Evolutionary conservation across 2,329 filamentous ascomycete genomes (phyloP).

Genomic region (Malbranchea zuffiana): DNA sequence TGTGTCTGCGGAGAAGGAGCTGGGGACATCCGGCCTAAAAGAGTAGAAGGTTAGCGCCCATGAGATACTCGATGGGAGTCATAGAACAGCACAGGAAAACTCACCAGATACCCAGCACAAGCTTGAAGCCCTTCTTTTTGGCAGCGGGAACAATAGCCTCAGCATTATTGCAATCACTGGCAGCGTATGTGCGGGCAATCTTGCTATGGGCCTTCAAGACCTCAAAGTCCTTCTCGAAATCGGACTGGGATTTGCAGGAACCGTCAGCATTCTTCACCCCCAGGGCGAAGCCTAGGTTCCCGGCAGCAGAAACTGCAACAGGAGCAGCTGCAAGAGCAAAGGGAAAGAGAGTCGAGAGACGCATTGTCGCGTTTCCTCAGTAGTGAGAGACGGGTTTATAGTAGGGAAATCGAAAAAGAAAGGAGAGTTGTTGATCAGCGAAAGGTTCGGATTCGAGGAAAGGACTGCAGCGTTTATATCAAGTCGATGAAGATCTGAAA

Average conservation of each 20-base stretch:
- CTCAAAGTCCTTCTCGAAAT: slow-evolving; percentile 57
- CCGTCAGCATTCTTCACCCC: slow-evolving; percentile 53
- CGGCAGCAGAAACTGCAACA: slow-evolving; percentile 41
- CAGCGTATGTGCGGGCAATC: slow-evolving; percentile 56
- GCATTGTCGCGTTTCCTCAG: slow-evolving; percentile 31
- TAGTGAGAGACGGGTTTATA: slow-evolving; percentile 1
- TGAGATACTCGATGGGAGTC: background rate
- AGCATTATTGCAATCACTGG: slow-evolving; percentile 54
- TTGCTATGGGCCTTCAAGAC: slow-evolving; percentile 44
- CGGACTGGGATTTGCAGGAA: slow-evolving; percentile 49
- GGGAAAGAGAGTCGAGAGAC: slow-evolving; percentile 32
- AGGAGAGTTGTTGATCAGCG: too few relatives aligned
- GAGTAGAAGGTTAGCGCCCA: background rate
- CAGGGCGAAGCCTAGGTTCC: slow-evolving; percentile 54
- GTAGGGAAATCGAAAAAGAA: slow-evolving; percentile 5
- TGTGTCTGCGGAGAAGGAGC: slow-evolving; percentile 52
- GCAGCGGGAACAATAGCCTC: slow-evolving; percentile 55
- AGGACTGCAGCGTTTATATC: background rate
- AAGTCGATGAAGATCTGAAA: slow-evolving; percentile 8
- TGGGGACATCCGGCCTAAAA: slow-evolving; percentile 49
- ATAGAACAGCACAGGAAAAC: slow-evolving; percentile 15
- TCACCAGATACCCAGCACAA: slow-evolving; percentile 60
- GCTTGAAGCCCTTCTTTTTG: slow-evolving; percentile 52
- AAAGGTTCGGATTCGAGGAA: slow-evolving; percentile 3
- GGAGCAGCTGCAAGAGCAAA: slow-evolving; percentile 36